Evolutionary conservation across 768 basidiomycete genomes (phyloP), one percentile per base, ranked within the genome.

Genomic region (Psilocybe tampanensis): DNA sequence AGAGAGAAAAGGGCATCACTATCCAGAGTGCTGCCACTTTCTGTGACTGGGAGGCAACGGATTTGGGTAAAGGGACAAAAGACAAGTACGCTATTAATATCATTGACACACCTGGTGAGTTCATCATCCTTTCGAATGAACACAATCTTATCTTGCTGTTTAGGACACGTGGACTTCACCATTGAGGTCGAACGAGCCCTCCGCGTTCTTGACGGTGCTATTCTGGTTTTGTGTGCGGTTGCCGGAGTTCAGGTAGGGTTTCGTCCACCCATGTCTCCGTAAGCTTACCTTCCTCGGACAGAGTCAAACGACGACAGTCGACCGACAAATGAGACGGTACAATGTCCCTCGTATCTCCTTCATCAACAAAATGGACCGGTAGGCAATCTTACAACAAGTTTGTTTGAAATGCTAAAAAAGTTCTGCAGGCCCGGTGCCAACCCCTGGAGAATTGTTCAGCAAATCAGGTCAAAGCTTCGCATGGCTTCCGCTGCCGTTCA

Each of bases 301-400:
- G 87, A 94, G 91, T 74, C 97, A 99, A 84, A 99, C 97, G 2
- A 98, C 94, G 19, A 99, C 97, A 12, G 97, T 99, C 34, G 97
- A 99, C 75, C 82, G 97, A 58, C 97, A 99, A 80, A 99, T 99
- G 97, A 83, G 92, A 59, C 86, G 97, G 33, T 99, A 99, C 70
- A 89, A 89, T 66, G 93, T 99, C 56, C 97, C 97, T 55, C 84
- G 97, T 43, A 83, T 99, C 58, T 97, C 69, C 5, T 98, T 97
- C 72, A 86, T 98, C 67, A 98, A 98, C 75, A 98, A 98, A 76
- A 98, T 98, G 96, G 96, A 98, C 67, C 84, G 94, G 92, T 92
- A 48, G 13, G 73, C 15, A 39, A 8, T 13, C 12, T 15, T 47
- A 12, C 11, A 3, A 11, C 19, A 52, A 8, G 22, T 36, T 29